phyloP scores from a whole-genome alignment of 768 basidiomycete species.

The Neoboletus brunneissimus region DNA sequence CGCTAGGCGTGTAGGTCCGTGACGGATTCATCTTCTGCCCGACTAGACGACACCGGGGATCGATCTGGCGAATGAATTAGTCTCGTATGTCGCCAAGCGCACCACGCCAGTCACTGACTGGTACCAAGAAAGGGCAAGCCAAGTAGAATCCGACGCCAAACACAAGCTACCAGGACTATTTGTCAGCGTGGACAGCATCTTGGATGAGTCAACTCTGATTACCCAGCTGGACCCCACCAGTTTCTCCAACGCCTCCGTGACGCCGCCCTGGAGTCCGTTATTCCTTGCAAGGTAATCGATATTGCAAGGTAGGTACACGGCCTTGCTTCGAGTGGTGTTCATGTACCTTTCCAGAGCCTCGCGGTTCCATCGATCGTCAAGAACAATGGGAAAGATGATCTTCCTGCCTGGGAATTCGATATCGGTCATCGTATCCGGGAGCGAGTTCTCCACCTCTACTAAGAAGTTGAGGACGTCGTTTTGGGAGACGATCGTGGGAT shows the following conservation, averaged over 20 bases:
- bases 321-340: constrained; percentile 49
- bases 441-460: constrained; percentile 33
- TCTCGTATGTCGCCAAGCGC: background rate
- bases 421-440: constrained; percentile 40
- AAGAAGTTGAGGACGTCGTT: constrained; percentile 41
- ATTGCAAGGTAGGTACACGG: constrained; percentile 68
- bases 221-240: constrained; percentile 53
- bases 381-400: constrained; percentile 59
- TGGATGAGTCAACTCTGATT: constrained; percentile 1
- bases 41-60: constrained; percentile 54
- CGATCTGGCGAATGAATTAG: constrained; percentile 38
- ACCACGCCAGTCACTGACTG: constrained; percentile 35
- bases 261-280: constrained; percentile 49
- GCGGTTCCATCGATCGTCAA: constrained; percentile 57
- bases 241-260: constrained; percentile 43
- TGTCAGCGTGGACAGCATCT: background rate
- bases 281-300: constrained; percentile 63
- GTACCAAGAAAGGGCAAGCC: constrained; percentile 60
- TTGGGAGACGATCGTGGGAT: constrained; percentile 44
- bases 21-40: constrained; percentile 79
- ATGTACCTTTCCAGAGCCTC: constrained; percentile 60
- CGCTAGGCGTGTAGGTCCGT: constrained; percentile 60
- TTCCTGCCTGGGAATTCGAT: constrained; percentile 50
- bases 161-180: constrained; percentile 44
- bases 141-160: constrained; percentile 65